Evolutionary conservation across 495 filamentous ascomycete genomes (phyloP), one percentile per base, ranked within the genome.

Genomic region (Pseudoneurospora amorphoporcata): DNA sequence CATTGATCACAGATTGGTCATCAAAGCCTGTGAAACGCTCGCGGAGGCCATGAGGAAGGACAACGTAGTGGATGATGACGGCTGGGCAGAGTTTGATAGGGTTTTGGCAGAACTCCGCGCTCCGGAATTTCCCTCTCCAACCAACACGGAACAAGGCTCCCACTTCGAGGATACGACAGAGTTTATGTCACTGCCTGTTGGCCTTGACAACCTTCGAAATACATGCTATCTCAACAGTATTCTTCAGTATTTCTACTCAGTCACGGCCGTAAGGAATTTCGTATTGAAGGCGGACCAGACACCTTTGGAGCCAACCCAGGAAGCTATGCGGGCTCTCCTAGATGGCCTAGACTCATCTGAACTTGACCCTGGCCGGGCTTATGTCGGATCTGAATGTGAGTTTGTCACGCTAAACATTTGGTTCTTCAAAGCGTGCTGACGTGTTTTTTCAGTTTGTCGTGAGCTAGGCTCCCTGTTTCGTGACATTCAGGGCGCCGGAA

Each of bases 141-240:
- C n/a, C 32, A 10, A 68, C 16, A 3, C 70, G 38, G 29, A 65
- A 32, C 41, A 71, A 71, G 42, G 42, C n/a, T 5, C 32, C 42
- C 53, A 29, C 29, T 32, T 37, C 29, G 53, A 65, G 14, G 29
- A 65, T 65, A 65, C 53, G 29, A 65, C 53, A 3, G 73, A 70
- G 35, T 71, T 75, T 39, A 45, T 71, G 47, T 83, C 88, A 16
- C 89, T 90, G 83, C 94, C 94, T 8, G 90, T 95, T 69, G 95
- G 95, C 0, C 85, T 98, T 14, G 87, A 89, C 53, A 99, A 98
- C 74, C 95, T 98, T 73, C 94, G 95, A 53, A 98, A 98, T 75
- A 99, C 95, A 1, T 99, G 95, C 80, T 99, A 99, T 76, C 87
- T 99, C 45, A 98, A 98, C 82, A 98, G 95, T 79, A 86, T 99